phyloP scores from a whole-genome alignment of 208 protist genomes.

The Crithidia bombi region DNA sequence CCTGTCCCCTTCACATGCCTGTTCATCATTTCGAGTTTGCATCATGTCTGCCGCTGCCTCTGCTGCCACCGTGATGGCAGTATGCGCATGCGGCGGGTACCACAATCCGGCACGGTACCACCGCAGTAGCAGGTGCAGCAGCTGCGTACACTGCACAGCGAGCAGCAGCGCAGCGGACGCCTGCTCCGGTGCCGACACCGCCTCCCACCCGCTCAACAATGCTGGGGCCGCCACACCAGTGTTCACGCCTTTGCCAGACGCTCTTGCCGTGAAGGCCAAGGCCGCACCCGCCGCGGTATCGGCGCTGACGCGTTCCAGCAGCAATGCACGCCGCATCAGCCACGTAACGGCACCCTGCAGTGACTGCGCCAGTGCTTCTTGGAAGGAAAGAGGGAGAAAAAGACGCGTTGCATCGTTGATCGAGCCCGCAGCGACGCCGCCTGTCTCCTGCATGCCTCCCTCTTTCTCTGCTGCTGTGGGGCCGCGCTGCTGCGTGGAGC shows the following conservation, averaged over 20 bases:
- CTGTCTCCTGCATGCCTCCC: too few species aligned
- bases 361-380: slow-evolving; percentile 1
- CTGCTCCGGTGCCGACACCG: neutral
- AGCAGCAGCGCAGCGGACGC: slow-evolving; percentile 26
- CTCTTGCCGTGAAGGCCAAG: neutral
- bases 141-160: slow-evolving; percentile 60
- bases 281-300: neutral
- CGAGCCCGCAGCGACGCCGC: too few species aligned
- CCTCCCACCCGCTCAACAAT: neutral
- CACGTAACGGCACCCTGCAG: slow-evolving; percentile 4
- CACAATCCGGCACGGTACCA: slow-evolving; percentile 56
- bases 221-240: neutral
- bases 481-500: neutral
- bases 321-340: slow-evolving; percentile 23
- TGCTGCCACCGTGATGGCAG: neutral
- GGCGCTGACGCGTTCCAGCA: neutral
- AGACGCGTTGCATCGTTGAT: neutral
- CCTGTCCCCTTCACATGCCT: too few species aligned
- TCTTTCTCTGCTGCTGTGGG: neutral
- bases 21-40: neutral
- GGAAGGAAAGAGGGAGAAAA: slow-evolving; percentile 12
- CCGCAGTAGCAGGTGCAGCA: slow-evolving; percentile 70
- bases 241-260: neutral
- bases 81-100: slow-evolving; percentile 42
- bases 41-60: neutral